Base-by-base conservation (phyloP, 352 stramenopile species). In the Globisporangium irregulare region DNA sequence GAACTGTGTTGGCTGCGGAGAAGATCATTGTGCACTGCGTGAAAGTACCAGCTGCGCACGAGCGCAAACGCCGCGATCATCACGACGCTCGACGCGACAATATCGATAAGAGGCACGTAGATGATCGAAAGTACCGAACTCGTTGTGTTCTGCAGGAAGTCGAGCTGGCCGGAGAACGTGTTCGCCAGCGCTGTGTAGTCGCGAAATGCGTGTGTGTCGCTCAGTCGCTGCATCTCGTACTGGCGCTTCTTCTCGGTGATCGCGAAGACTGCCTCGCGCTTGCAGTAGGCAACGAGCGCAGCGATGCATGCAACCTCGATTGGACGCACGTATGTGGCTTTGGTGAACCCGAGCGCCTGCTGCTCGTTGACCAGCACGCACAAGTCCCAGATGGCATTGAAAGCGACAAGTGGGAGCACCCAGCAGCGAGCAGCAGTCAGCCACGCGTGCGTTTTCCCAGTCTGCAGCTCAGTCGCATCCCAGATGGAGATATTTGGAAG, bases 351-450 rank as follows among this genome's bases (percentile, higher is more conserved):
- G 27, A 85, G 62, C 0, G 79, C 74, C 3, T 43, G 57, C 0
- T 70, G 46, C 69, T 90, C 81, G 29, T 68, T 55, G 22, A 66
- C 51, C 10, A 34, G 18, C 6, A 83, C 74, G 27, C 74, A 46
- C 1, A 71, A 50, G 64, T 82, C 71, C 81, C 79, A 88, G 2
- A 74, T 15, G 1, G 48, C 59, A 58, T 86, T 84, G 53, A 86
- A 60, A 6, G 57, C 66, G 12, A 84, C 48, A 29, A 84, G 51
- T 29, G 79, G 68, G 18, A 86, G 67, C 15, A 76, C 66, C 69
- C 73, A 81, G 12, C 73, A 34, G 20, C 81, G 78, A 57, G 77
- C 50, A 48, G 77, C 71, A 18, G 79, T 80, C 38, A 86, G 38
- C 58, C 75, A 68, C 6, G 71, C 64, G 63, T 90, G 75, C 54